Base-by-base conservation (phyloP, 495 filamentous ascomycete genomes). In the Penicillium herquei region DNA sequence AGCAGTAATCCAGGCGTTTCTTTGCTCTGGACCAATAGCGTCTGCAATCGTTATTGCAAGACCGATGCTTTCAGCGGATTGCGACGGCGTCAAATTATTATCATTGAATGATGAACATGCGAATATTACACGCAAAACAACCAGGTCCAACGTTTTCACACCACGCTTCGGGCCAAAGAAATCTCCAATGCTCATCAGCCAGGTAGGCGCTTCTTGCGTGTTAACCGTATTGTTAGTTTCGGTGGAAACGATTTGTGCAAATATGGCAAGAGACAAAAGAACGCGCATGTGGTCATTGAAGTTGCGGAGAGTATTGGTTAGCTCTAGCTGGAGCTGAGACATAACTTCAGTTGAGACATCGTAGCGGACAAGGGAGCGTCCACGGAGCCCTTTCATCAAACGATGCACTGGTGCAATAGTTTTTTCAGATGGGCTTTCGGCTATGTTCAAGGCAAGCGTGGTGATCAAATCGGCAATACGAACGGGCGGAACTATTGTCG, bases 121-220 rank as follows among this genome's bases (percentile, higher is more conserved):
- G 52, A 76, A 72, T 17, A 84, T 78, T 9, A 78, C 78, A 17
- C 74, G 75, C 45, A 84, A 61, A 2, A 81, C 74, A 4, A 82
- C 73, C 35, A 86, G 64, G 52, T 84, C 76, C 12, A 85, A 59
- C 1, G 79, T 86, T 52, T 85, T 86, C 9, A 69, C 46, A 1
- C 73, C 79, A 9, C 73, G 68, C 49, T 78, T 80, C 1, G 72
- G 58, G 5, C 73, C 75, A 40, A 83, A 82, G 52, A 81, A 80
- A 44, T 81, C 66, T 11, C 61, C 67, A 44, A 78, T 74, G 43
- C 65, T 73, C 9, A 71, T 60, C 34, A 78, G 64, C 73, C 71
- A 75, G 14, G 56, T 18, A 41, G 66, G 66, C 56, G 40, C 54
- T 61, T 54, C 58, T n/a, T n/a, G n/a, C n/a, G n/a, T 53, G 11